These are phyloP conservation scores for Sugiyamaella pinicola DNA, from an alignment of 1,139 yeast species.

Conservation along the genomic window DNA sequence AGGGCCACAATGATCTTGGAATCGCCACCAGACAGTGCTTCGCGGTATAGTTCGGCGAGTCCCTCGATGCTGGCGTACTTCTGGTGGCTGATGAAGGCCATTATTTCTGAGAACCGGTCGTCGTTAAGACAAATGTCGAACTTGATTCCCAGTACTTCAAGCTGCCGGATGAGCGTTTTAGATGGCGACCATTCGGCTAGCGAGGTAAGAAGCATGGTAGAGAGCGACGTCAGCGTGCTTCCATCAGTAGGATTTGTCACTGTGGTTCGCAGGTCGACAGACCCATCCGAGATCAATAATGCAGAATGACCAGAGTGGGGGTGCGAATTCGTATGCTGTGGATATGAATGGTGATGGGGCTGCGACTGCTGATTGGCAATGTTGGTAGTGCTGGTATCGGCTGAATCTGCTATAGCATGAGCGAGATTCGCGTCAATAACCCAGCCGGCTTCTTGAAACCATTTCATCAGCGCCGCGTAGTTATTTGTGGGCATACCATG, in stretches of 20 bases:
- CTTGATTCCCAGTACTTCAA: conserved; percentile 61
- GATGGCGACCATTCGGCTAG: conserved; percentile 54
- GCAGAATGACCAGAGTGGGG: conserved; percentile 11
- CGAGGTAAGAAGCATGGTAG: conserved; percentile 33
- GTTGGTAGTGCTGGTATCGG: not conserved
- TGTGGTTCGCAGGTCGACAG: not conserved
- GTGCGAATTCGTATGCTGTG: conserved; percentile 4
- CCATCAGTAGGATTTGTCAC: conserved; percentile 5
- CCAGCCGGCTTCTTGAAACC: conserved; percentile 41
- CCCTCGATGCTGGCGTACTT: conserved; percentile 35
- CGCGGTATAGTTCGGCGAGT: conserved; percentile 38
- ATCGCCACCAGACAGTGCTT: conserved; percentile 32
- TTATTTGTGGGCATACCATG: conserved; percentile 44
- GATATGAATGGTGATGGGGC: not conserved
- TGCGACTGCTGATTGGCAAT: not conserved
- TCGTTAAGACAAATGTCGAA: conserved; percentile 53
- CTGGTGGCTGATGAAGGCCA: conserved; percentile 38
- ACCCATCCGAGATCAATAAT: not conserved
- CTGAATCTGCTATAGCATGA: conserved; percentile 25
- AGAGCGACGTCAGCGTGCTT: conserved; percentile 19
- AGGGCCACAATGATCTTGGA: conserved; percentile 56
- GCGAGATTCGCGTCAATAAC: conserved; percentile 30
- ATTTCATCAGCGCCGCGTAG: conserved; percentile 28
- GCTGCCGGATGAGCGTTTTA: conserved; percentile 55
- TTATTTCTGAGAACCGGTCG: conserved; percentile 33